These are phyloP conservation scores for Hymenoscyphus fraxineus DNA, from an alignment of 2,329 filamentous ascomycete genomes.

Conservation along the genomic window DNA sequence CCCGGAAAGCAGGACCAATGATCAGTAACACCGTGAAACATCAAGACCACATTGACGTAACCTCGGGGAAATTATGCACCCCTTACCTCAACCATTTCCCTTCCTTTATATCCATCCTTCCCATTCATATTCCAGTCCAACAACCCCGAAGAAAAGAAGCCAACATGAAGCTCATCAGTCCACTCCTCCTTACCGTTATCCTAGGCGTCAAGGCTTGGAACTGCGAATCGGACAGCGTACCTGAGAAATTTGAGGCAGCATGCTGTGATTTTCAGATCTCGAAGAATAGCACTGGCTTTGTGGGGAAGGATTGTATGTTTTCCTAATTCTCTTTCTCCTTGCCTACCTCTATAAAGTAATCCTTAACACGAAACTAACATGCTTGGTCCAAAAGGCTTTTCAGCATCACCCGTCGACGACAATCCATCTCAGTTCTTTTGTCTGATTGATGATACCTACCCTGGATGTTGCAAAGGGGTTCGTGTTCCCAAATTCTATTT, in stretches of 20 bases:
- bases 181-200: background rate
- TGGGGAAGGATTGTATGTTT: background rate
- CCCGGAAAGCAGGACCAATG: background rate
- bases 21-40: background rate
- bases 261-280: conserved; percentile 1
- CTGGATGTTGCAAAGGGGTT: conserved; percentile 1
- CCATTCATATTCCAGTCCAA: background rate
- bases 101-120: background rate
- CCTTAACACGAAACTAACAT: background rate
- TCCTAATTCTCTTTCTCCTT: background rate
- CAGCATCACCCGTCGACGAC: background rate
- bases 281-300: background rate
- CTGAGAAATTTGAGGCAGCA: background rate
- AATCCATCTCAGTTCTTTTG: background rate
- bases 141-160: background rate
- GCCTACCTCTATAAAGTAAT: background rate
- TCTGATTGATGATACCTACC: background rate
- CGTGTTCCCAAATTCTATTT: no score
- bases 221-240: background rate
- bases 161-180: background rate
- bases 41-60: background rate
- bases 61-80: background rate
- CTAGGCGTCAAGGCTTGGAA: background rate
- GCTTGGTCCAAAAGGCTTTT: background rate
- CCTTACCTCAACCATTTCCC: background rate